Evolutionary conservation across 129 eudicot species (phyloP), one percentile per base, ranked within the genome.

Genomic region (Artemisia annua): DNA sequence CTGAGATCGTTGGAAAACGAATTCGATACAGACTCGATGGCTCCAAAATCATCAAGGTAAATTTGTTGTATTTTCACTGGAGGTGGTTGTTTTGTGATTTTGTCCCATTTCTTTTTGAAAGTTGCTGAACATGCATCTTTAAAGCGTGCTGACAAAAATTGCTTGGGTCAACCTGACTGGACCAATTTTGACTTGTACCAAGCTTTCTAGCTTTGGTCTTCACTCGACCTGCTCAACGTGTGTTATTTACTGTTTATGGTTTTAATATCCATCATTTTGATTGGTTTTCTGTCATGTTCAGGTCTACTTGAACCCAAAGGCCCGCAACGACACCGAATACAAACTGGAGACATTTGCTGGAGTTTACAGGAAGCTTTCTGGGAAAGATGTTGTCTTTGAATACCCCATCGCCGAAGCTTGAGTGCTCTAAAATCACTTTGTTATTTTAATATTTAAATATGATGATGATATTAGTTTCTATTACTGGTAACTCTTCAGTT

Each of bases 351-450:
- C 96, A 3, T 89, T 83, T 67, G 63, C 87, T 20, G 91, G 85
- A 24, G 96, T 89, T n/a, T 89, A 89, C 87, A 84, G 90, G 87
- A 89, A 86, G 83, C 96, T 89, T 59, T 89, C 91, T 0, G 96
- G 96, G 15, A 89, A 89, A 79, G 96, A 89, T 26, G 96, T 89
- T 44, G 87, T 89, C 26, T 89, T 89, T 35, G 96, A 89, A 62
- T 89, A 79, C 80, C 96, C 96, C 2, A 43, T 57, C 5, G 52
- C 85, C 2, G 88, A 88, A 20, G 86, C 86, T 54, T 87, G 69
- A 82, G 66, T 11, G 56, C 17, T 51, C 17, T 11, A 51, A 5
- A 51, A 51, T 51, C 56, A 8, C 20, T 63, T 28, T 30, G 35
- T 13, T 11, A 39, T 39, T 39, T 7, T 7, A 39, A 2, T 39